phyloP scores from a whole-genome alignment of 768 basidiomycete genomes.

The Naematelia aurantialba region DNA sequence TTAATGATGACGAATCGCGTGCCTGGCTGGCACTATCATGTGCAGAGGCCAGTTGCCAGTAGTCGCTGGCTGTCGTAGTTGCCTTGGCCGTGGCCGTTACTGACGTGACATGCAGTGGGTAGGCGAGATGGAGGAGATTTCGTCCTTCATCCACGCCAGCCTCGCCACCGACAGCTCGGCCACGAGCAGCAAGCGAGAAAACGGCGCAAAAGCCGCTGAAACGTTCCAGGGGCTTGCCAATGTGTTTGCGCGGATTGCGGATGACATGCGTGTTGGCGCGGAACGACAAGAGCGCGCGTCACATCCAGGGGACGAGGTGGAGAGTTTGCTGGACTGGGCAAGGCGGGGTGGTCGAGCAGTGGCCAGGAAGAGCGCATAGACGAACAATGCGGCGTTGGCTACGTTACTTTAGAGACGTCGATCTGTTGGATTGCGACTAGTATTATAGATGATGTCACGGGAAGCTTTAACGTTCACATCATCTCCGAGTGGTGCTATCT shows the following conservation, averaged over 20 bases:
- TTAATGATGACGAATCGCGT: no score
- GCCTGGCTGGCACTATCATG: no score
- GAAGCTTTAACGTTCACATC: no score
- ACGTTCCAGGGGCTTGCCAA: slow-evolving; percentile 13
- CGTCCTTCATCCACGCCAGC: slow-evolving; percentile 53
- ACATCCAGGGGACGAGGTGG: background rate
- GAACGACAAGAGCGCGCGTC: background rate
- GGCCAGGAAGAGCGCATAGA: background rate
- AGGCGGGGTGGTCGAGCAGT: background rate
- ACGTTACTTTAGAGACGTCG: no score
- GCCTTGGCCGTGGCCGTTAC: no score
- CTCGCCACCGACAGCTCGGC: background rate
- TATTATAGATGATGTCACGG: no score
- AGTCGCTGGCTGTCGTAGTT: no score
- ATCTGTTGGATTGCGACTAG: no score
- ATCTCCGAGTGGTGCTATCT: no score
- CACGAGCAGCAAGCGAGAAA: background rate
- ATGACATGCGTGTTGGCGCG: slow-evolving; percentile 9
- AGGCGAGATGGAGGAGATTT: slow-evolving; percentile 65
- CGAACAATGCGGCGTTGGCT: no score
- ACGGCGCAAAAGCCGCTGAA: background rate
- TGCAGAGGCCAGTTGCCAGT: no score
- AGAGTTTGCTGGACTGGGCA: slow-evolving; percentile 2
- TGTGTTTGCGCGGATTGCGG: slow-evolving; percentile 11
- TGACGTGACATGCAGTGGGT: slow-evolving; percentile 42